Percentiles rank a stretch among this genome's conserved stretches.
Evolutionary conservation across 176 grass and related monocot species (phyloP).

Genomic region (Carex myosuroides): DNA sequence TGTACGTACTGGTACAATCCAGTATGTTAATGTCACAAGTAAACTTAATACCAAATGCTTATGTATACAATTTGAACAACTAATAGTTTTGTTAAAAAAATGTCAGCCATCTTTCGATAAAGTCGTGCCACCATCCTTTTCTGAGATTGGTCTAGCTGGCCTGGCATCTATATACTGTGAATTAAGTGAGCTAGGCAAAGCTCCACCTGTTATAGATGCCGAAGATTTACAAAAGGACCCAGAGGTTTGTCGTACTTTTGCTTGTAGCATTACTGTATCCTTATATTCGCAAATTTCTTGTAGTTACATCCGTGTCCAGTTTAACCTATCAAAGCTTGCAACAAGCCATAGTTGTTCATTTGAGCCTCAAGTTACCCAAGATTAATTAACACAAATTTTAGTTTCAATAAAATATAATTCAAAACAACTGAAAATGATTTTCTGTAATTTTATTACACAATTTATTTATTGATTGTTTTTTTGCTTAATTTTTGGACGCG

Average conservation of each 20-base stretch:
- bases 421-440: not conserved
- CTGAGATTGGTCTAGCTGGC: slow-evolving; percentile 79
- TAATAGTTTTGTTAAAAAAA: slow-evolving; percentile 5
- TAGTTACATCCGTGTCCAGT: not conserved
- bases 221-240: slow-evolving; percentile 76
- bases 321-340: not conserved
- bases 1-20: not conserved
- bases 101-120: slow-evolving; percentile 85
- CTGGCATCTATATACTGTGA: slow-evolving; percentile 90
- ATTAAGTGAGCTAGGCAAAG: slow-evolving; percentile 57
- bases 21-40: not conserved
- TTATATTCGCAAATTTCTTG: not conserved
- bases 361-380: not conserved
- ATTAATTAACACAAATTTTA: not conserved
- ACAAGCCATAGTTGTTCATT: not conserved
- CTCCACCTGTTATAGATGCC: slow-evolving; percentile 87
- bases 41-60: not conserved
- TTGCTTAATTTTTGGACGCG: not conserved
- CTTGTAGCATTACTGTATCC: not conserved
- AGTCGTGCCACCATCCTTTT: slow-evolving; percentile 70
- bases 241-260: slow-evolving; percentile 43
- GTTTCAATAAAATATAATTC: not conserved
- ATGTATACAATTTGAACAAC: not conserved
- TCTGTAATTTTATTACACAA: not conserved
- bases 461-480: not conserved